Base-by-base conservation (phyloP, 208 protist species). In the Acanthamoeba culbertsoni region DNA sequence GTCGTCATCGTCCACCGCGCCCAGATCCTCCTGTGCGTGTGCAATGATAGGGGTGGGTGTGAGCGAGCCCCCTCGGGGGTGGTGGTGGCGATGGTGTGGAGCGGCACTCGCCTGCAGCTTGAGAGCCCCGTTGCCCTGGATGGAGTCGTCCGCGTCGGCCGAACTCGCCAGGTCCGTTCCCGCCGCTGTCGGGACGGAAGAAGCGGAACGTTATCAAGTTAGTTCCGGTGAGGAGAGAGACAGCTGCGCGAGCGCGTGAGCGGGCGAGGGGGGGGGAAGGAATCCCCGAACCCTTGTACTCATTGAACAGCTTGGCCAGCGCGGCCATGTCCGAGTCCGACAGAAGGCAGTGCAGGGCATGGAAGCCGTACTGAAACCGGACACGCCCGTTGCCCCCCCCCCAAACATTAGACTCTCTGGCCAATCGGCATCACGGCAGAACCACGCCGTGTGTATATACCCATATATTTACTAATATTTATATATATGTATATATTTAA, bases 301-400 rank as follows among this genome's bases (percentile, higher is more conserved):
- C 63, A 31, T 89, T 65, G 48, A 89, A 89, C 33, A 89, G 20
- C 23, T 57, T n/a, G 26, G 20, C 45, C 28, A 89, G 79, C 14
- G 37, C 63, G 35, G 35, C 33, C 26, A 89, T 37, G 18, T 89
- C 48, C 28, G 45, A 16, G 18, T 89, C 79, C 23, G 48, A 65
- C 26, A 89, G 51, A 51, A 89, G 63, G 48, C 79, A 89, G 79
- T 89, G 79, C 33, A 89, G 79, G 79, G 20, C 79, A 43, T 89
- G 28, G 79, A 43, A 45, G 51, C n/a, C 79, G 14, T 77, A 43
- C 37, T 35, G 71, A 28, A 65, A n/a, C 33, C 12, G 2, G 43
- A 89, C 57, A 18, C 31, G 45, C 51, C 48, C 63, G 33, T 65
- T 89, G 28, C 79, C 79, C n/a, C n/a, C n/a, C n/a, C n/a, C n/a